phyloP scores from a whole-genome alignment of 75 land plant genomes.

The Selaginella tamariscina region DNA sequence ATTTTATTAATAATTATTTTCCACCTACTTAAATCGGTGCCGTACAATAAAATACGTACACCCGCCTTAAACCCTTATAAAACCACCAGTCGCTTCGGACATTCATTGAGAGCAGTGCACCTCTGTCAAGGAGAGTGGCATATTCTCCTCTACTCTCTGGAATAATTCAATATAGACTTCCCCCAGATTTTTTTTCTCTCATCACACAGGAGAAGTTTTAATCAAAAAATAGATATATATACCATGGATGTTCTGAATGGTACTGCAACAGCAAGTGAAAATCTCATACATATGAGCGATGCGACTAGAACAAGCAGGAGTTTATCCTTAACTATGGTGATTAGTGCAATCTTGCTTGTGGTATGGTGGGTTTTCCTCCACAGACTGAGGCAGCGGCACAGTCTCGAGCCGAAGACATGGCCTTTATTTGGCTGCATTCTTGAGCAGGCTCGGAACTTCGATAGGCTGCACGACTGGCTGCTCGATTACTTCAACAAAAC shows the following conservation, averaged over 20 bases:
- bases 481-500: constrained; percentile 37
- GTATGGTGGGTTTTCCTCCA: background rate
- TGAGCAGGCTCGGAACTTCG: constrained; percentile 55
- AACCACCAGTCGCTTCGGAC: background rate
- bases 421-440: constrained; percentile 63
- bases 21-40: too few relatives aligned
- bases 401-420: constrained; percentile 74
- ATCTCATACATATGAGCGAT: too few relatives aligned
- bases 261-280: too few relatives aligned
- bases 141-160: background rate
- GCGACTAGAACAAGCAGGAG: background rate
- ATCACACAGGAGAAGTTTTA: too few relatives aligned
- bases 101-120: background rate
- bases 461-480: constrained; percentile 82
- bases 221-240: too few relatives aligned
- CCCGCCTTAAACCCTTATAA: background rate
- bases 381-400: constrained; percentile 24
- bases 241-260: too few relatives aligned
- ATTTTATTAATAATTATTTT: too few relatives aligned
- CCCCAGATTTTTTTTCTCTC: too few relatives aligned
- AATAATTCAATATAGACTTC: too few relatives aligned
- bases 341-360: background rate
- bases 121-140: background rate
- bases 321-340: background rate
- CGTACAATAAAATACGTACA: background rate